A percentile compares a stretch with the other conserved stretches of the same genome.
Conservation (phyloP, 352 stramenopile genomes). For the Globisporangium echinulatum region DNA sequence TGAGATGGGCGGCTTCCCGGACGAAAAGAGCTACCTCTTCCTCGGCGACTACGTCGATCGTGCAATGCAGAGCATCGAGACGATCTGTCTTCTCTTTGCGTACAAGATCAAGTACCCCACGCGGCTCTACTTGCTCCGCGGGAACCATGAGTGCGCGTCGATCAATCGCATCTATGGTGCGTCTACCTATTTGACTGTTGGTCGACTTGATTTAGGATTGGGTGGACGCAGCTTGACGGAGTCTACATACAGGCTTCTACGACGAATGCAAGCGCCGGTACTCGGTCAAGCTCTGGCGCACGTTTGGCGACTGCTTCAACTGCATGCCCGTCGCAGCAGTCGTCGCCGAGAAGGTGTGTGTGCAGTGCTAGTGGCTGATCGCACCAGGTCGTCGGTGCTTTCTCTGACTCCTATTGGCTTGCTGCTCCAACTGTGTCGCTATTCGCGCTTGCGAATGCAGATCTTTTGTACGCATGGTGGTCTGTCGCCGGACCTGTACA, state of each 20-base stretch:
- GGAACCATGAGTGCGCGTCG: slow-evolving; percentile 75
- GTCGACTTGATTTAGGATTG: too few species aligned
- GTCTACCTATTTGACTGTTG: background rate
- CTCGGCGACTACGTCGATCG: slow-evolving; percentile 85
- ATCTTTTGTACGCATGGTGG: slow-evolving; percentile 98
- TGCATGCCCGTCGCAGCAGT: slow-evolving; percentile 95
- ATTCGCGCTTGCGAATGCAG: slow-evolving; percentile 12
- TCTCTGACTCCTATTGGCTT: background rate
- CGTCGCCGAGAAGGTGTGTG: slow-evolving; percentile 88
- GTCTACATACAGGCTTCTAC: slow-evolving; percentile 85
- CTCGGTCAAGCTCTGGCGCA: slow-evolving; percentile 90
- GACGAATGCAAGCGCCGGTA: slow-evolving; percentile 97
- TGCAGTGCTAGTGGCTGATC: too few species aligned
- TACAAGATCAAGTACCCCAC: slow-evolving; percentile 88
- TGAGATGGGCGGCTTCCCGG: slow-evolving; percentile 83
- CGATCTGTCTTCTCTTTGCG: slow-evolving; percentile 72
- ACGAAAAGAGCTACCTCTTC: slow-evolving; percentile 77
- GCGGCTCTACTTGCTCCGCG: slow-evolving; percentile 77
- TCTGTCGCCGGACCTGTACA: slow-evolving; percentile 93
- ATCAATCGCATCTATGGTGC: slow-evolving; percentile 80
- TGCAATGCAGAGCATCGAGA: slow-evolving; percentile 85
- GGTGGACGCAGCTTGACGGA: too few species aligned
- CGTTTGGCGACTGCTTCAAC: slow-evolving; percentile 98
- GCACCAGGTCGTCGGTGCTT: background rate
- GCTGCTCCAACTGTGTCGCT: too few species aligned